Percentiles rank a stretch among this genome's conserved stretches.
These are phyloP conservation scores for Petasospora rhodanensis DNA, from an alignment of 1,139 yeast genomes.

Conservation along the genomic window DNA sequence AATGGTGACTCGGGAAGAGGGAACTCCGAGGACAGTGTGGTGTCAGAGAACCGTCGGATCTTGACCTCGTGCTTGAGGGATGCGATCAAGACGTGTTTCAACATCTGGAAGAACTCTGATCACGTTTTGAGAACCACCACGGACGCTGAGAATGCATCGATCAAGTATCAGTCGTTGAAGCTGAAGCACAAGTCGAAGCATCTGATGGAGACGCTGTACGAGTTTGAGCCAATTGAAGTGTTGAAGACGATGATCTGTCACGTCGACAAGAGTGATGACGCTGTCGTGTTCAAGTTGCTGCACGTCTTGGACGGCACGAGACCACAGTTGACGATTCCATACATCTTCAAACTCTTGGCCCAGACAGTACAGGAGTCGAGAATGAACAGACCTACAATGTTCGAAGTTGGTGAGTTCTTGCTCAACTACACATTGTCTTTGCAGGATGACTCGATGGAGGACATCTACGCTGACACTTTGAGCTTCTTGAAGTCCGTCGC, in stretches of 20 bases:
- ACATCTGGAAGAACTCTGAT: slow-evolving; percentile 53
- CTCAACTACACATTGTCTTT: slow-evolving; percentile 57
- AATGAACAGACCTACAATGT: slow-evolving; percentile 10
- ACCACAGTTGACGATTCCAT: slow-evolving; percentile 69
- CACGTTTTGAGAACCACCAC: slow-evolving; percentile 17
- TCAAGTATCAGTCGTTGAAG: slow-evolving; percentile 59
- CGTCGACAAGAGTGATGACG: slow-evolving; percentile 22
- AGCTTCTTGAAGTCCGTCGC: slow-evolving; percentile 56
- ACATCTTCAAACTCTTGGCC: slow-evolving; percentile 18
- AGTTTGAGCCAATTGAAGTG: slow-evolving; percentile 68
- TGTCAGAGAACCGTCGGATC: slow-evolving; percentile 16
- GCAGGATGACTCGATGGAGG: slow-evolving; percentile 73
- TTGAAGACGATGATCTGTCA: slow-evolving; percentile 55
- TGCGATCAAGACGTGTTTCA: slow-evolving; percentile 50
- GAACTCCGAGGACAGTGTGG: slow-evolving; percentile 28
- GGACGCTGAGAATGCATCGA: slow-evolving; percentile 33
- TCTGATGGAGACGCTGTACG: slow-evolving; percentile 63
- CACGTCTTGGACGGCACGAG: slow-evolving; percentile 84
- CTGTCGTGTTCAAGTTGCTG: slow-evolving; percentile 46
- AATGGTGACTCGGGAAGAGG: slow-evolving; percentile 47
- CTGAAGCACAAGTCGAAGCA: slow-evolving; percentile 69
- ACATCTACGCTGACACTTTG: slow-evolving; percentile 58
- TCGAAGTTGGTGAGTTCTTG: slow-evolving; percentile 43
- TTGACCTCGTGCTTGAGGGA: slow-evolving; percentile 51
- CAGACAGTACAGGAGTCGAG: slow-evolving; percentile 5